Percentiles rank a stretch among this genome's conserved stretches.
Conservation (phyloP, 441 rosid species). For the Lagerstroemia fauriei region DNA sequence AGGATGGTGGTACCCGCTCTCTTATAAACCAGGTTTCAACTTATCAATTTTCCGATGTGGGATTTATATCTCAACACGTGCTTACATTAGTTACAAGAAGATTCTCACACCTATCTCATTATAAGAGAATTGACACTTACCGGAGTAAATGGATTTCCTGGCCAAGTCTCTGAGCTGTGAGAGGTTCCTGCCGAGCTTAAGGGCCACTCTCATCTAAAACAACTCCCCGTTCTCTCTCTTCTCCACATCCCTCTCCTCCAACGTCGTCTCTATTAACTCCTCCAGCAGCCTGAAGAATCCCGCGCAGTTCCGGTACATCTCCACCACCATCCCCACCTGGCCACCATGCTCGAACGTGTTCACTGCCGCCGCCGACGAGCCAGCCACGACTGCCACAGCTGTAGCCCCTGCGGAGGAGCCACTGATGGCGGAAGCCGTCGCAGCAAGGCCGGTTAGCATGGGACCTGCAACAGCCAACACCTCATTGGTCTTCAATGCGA, state of each 20-base stretch:
- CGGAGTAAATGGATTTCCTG: slow-evolving; percentile 33
- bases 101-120: too few relatives aligned
- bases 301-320: slow-evolving; percentile 73
- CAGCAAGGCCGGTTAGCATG: slow-evolving; percentile 59
- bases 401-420: slow-evolving; percentile 34
- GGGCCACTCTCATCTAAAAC: slow-evolving; percentile 58
- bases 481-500: slow-evolving; percentile 57
- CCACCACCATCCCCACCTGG: slow-evolving; percentile 83
- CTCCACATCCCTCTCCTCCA: slow-evolving; percentile 40
- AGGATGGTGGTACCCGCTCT: too few relatives aligned
- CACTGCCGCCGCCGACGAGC: slow-evolving; percentile 52
- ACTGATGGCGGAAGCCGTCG: slow-evolving; percentile 43
- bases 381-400: slow-evolving; percentile 46
- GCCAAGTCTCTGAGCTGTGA: slow-evolving; percentile 63
- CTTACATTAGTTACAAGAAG: too few relatives aligned
- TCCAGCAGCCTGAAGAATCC: slow-evolving; percentile 56
- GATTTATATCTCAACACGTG: too few relatives aligned
- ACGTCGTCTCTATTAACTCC: slow-evolving; percentile 48
- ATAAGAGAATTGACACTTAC: too few relatives aligned
- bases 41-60: too few relatives aligned
- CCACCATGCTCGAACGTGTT: slow-evolving; percentile 65
- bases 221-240: slow-evolving; percentile 59
- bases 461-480: slow-evolving; percentile 63
- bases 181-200: slow-evolving; percentile 69
- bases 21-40: too few relatives aligned